Conservation (phyloP, 2,329 filamentous ascomycete genomes). For the Monosporascus sp. region DNA sequence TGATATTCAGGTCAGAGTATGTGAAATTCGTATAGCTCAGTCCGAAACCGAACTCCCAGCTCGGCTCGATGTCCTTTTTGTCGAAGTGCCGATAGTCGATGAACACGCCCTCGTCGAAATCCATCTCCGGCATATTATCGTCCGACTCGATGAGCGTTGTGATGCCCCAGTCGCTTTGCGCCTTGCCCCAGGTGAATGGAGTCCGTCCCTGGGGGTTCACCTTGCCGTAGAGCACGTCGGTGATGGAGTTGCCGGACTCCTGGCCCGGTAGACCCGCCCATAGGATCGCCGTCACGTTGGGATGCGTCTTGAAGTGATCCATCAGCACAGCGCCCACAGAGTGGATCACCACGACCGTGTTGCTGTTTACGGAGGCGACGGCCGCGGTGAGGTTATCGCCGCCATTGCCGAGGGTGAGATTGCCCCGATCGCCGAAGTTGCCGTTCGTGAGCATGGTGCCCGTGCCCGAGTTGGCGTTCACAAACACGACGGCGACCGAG, state of each 20-base stretch:
- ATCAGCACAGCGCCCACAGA: slow-evolving; percentile 74
- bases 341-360: slow-evolving; percentile 89
- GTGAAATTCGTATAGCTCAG: slow-evolving; percentile 76
- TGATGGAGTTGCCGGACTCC: slow-evolving; percentile 72
- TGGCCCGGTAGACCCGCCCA: slow-evolving; percentile 77
- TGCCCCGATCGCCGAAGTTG: slow-evolving; percentile 83
- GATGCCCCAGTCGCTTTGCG: slow-evolving; percentile 60
- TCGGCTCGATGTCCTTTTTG: slow-evolving; percentile 53
- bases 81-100: slow-evolving; percentile 80
- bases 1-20: slow-evolving; percentile 60
- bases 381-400: slow-evolving; percentile 76
- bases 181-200: slow-evolving; percentile 71
- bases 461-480: slow-evolving; percentile 82
- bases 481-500: slow-evolving; percentile 58
- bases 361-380: slow-evolving; percentile 68
- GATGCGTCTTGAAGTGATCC: slow-evolving; percentile 62
- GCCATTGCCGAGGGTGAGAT: slow-evolving; percentile 80
- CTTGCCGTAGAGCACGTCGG: slow-evolving; percentile 72
- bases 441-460: slow-evolving; percentile 76
- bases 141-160: slow-evolving; percentile 63
- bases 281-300: slow-evolving; percentile 73
- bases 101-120: slow-evolving; percentile 72
- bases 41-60: slow-evolving; percentile 77
- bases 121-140: slow-evolving; percentile 56
- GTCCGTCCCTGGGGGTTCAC: slow-evolving; percentile 70